Percentiles rank a stretch among this genome's conserved stretches.
Evolutionary conservation across 2,329 filamentous ascomycete genomes (phyloP).

Genomic region (Scytalidium sp.): DNA sequence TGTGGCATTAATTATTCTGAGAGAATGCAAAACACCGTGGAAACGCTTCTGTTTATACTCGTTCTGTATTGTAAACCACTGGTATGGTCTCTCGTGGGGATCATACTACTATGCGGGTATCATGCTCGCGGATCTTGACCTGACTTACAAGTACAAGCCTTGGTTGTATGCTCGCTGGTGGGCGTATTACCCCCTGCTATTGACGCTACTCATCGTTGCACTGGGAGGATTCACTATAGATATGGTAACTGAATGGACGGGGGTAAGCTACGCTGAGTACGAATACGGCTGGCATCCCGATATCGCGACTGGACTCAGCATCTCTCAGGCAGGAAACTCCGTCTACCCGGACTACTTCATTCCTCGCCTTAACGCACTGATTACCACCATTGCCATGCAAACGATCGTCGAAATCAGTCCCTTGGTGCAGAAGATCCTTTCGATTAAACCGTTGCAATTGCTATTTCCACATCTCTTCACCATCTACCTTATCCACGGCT

Average conservation of each 20-base stretch:
- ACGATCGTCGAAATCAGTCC: slow-evolving; percentile 32
- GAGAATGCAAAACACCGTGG: slow-evolving; percentile 41
- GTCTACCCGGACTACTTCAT: slow-evolving; percentile 41
- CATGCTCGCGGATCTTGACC: slow-evolving; percentile 41
- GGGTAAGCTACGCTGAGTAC: slow-evolving; percentile 19
- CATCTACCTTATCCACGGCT: slow-evolving; percentile 44
- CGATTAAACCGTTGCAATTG: slow-evolving; percentile 33
- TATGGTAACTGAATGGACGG: slow-evolving; percentile 11
- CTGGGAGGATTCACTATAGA: slow-evolving; percentile 20
- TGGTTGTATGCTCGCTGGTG: slow-evolving; percentile 32
- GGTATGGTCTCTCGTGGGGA: slow-evolving; percentile 45
- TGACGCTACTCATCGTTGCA: slow-evolving; percentile 26
- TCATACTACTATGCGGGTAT: slow-evolving; percentile 42
- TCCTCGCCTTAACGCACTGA: slow-evolving; percentile 39
- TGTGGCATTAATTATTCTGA: slow-evolving; percentile 38
- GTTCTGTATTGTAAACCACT: slow-evolving; percentile 39
- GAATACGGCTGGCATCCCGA: slow-evolving; percentile 44
- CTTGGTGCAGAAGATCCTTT: slow-evolving; percentile 37
- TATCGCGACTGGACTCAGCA: slow-evolving; percentile 30
- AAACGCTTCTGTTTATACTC: slow-evolving; percentile 43
- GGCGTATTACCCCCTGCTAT: slow-evolving; percentile 34
- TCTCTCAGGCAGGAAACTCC: slow-evolving; percentile 29
- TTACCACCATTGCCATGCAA: slow-evolving; percentile 34
- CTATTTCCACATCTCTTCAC: slow-evolving; percentile 47
- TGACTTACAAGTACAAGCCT: slow-evolving; percentile 41